Evolutionary conservation across 345 rosid species (phyloP).

Genomic region (Lepidium didymum): DNA sequence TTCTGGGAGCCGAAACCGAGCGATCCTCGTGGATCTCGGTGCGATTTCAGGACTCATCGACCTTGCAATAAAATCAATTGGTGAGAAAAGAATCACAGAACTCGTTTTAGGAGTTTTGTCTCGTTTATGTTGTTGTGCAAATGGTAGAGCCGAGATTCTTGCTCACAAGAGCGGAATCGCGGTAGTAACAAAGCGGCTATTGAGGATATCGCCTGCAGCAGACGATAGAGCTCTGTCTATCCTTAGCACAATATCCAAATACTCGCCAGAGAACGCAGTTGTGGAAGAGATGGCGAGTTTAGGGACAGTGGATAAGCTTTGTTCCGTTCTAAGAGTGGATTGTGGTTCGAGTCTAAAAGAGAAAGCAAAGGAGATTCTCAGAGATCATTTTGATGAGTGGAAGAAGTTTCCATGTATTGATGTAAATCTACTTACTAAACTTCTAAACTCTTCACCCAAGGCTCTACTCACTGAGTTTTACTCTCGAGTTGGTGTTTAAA

Average conservation of each 20-base stretch:
- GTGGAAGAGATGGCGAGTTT: constrained; percentile 53
- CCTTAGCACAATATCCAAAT: constrained; percentile 38
- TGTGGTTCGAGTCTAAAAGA: constrained; percentile 41
- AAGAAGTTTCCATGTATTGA: constrained; percentile 50
- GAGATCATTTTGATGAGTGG: constrained; percentile 47
- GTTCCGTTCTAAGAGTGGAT: constrained; percentile 37
- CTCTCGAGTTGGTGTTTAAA: constrained; percentile 8
- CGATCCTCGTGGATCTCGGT: constrained; percentile 43
- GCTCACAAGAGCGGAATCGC: constrained; percentile 52
- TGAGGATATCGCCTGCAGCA: constrained; percentile 40
- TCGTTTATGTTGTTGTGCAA: constrained; percentile 58
- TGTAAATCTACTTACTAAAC: constrained; percentile 23
- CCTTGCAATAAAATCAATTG: constrained; percentile 41
- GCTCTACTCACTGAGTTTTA: background rate
- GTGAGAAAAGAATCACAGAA: constrained; percentile 47
- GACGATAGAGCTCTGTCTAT: constrained; percentile 57
- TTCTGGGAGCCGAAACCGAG: constrained; percentile 49
- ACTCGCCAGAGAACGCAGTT: constrained; percentile 42
- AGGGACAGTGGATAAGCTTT: constrained; percentile 57
- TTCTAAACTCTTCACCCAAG: constrained; percentile 18
- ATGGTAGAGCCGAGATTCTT: constrained; percentile 58
- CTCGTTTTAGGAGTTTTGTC: constrained; percentile 43
- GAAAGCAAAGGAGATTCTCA: constrained; percentile 46
- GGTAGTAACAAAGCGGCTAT: constrained; percentile 44
- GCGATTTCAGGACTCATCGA: constrained; percentile 60